Conservation (phyloP, 495 filamentous ascomycete genomes). For the Coniosporium apollinis region DNA sequence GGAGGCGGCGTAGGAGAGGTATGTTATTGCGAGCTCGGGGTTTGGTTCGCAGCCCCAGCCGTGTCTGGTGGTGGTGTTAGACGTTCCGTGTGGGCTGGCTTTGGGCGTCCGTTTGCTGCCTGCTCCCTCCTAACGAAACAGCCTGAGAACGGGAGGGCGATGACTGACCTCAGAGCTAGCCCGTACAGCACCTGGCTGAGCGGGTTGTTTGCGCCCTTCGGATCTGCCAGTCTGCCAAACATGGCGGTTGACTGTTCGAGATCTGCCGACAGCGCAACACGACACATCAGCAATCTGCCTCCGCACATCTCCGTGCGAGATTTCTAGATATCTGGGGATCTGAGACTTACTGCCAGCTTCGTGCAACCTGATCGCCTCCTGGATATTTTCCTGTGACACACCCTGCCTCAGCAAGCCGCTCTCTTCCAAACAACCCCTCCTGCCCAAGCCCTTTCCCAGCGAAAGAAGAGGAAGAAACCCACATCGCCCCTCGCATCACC, state of each 20-base stretch:
- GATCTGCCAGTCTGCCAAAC: slow-evolving; percentile 79
- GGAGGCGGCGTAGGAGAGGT: slow-evolving; percentile 75
- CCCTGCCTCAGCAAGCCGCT: too few relatives aligned
- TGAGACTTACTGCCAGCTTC: slow-evolving; percentile 50
- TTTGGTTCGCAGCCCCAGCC: slow-evolving; percentile 78
- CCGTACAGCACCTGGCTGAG: slow-evolving; percentile 94
- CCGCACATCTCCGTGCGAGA: background rate
- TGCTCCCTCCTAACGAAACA: too few relatives aligned
- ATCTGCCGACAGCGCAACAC: slow-evolving; percentile 14
- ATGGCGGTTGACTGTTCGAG: slow-evolving; percentile 62
- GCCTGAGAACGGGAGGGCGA: slow-evolving; percentile 1
- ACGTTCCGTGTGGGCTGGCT: background rate
- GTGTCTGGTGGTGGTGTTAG: slow-evolving; percentile 39
- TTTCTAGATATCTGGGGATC: slow-evolving; percentile 2
- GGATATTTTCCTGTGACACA: slow-evolving; percentile 77
- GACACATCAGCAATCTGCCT: background rate
- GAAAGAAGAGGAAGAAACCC: too few relatives aligned
- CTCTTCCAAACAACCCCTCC: too few relatives aligned
- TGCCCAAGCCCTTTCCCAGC: too few relatives aligned
- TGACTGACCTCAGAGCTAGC: slow-evolving; percentile 67
- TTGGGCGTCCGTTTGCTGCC: too few relatives aligned
- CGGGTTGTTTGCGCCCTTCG: slow-evolving; percentile 72
- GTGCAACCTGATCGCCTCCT: slow-evolving; percentile 89
- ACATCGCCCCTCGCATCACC: slow-evolving; percentile 11
- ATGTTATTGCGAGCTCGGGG: slow-evolving; percentile 56